Evolutionary conservation across 2,329 filamentous ascomycete species (phyloP).

Genomic region (Fusarium sp.): DNA sequence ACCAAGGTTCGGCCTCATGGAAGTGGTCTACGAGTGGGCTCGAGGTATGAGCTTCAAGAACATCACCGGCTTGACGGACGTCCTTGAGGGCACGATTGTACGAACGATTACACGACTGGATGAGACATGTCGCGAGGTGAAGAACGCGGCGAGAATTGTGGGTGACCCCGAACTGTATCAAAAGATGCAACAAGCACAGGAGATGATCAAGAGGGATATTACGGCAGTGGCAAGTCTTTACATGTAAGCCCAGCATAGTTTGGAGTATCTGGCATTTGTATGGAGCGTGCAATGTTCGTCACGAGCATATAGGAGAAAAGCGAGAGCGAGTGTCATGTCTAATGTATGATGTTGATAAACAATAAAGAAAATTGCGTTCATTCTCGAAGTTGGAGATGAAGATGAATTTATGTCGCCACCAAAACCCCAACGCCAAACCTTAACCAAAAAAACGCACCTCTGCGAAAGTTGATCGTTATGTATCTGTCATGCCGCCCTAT

Average conservation of each 20-base stretch:
- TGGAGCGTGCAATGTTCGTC: background rate
- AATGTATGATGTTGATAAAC: conserved; percentile 18
- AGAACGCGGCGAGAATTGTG: conserved; percentile 95
- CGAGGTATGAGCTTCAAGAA: conserved; percentile 98
- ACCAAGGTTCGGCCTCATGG: conserved; percentile 91
- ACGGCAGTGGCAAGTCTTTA: conserved; percentile 90
- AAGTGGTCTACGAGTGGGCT: conserved; percentile 99
- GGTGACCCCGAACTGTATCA: conserved; percentile 92
- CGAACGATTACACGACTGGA: conserved; percentile 92
- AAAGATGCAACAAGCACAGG: conserved; percentile 98
- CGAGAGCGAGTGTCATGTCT: conserved; percentile 8
- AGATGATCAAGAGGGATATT: conserved; percentile 97
- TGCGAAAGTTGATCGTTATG: conserved; percentile 2
- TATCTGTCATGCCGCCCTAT: background rate
- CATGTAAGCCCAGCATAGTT: conserved; percentile 68
- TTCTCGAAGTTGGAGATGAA: conserved; percentile 22
- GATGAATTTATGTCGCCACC: conserved; percentile 32
- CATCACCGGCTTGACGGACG: conserved; percentile 94
- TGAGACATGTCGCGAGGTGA: conserved; percentile 96
- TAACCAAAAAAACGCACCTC: conserved; percentile 30
- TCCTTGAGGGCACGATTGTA: conserved; percentile 97
- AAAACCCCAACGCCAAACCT: conserved; percentile 42
- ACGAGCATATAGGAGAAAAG: background rate
- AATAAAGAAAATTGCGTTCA: conserved; percentile 17
- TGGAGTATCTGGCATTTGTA: conserved; percentile 2